Conservation (phyloP, 192 early-diverging fungal genomes). For the Spizellomyces sp. region DNA sequence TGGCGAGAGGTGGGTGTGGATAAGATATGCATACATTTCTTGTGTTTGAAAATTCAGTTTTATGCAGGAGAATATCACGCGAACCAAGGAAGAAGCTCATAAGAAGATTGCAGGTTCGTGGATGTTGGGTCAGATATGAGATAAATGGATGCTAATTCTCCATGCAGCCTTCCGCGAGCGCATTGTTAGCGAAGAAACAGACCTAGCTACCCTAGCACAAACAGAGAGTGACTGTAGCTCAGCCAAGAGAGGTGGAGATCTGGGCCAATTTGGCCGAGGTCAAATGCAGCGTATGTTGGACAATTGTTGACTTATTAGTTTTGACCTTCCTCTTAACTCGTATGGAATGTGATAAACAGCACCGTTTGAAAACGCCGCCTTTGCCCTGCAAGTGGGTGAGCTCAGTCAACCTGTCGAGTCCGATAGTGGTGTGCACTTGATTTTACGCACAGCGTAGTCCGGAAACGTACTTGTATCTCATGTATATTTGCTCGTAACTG, state of each 20-base stretch:
- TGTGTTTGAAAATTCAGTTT: background rate
- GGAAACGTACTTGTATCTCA: no score
- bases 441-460: constrained; percentile 77
- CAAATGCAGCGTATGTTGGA: constrained; percentile 76
- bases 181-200: constrained; percentile 64
- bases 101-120: constrained; percentile 55
- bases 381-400: constrained; percentile 81
- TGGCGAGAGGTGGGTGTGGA: constrained; percentile 76
- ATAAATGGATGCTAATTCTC: background rate
- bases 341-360: constrained; percentile 23
- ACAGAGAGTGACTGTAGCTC: constrained; percentile 90
- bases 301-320: background rate
- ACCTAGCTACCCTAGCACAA: constrained; percentile 73
- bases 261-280: constrained; percentile 83
- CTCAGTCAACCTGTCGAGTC: constrained; percentile 79
- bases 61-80: constrained; percentile 76
- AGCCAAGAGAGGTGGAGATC: constrained; percentile 85
- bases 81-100: constrained; percentile 88
- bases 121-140: background rate
- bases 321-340: background rate
- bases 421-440: constrained; percentile 93
- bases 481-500: no score
- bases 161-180: constrained; percentile 56
- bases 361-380: constrained; percentile 85
- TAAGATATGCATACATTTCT: background rate